Base-by-base conservation (phyloP, 208 protist genomes). In the Acanthamoeba healyi region DNA sequence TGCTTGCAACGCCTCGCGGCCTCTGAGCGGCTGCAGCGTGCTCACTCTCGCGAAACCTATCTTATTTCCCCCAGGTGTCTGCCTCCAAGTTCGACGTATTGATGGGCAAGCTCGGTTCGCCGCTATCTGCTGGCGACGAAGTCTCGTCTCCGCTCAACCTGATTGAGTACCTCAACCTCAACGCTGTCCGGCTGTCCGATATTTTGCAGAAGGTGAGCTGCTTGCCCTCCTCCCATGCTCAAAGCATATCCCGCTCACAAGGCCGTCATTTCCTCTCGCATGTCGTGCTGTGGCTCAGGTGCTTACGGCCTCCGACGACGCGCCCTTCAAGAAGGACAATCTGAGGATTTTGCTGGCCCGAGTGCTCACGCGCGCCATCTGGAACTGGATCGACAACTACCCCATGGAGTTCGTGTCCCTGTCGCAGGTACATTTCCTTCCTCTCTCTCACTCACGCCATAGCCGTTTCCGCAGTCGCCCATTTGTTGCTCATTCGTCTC, bases 311-410 rank as follows among this genome's bases (percentile, higher is more conserved):
- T 40, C 72, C 0, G 40, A 82, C 19, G 94, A 79, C 4, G 49
- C 34, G 22, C 42, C 86, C 12, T 94, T 94, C 40, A 95, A 95
- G 56, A 95, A 95, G 24, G 94, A 95, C 15, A 81, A 86, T 49
- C 94, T 87, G 34, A 77, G 91, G 58, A 74, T 94, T 14, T 70
- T 95, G 22, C 38, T 95, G 10, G 72, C 86, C 38, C 94, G 94
- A 12, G 94, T 94, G 4, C 36, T 95, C 36, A 86, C 63, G 24
- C 87, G 91, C 17, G 94, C 94, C 51, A 92, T 95, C 38, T 95
- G 94, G 94, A 94, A 93, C 74, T 95, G 94, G 94, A 95, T 95
- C 26, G 94, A 95, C 54, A 93, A 95, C 40, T 95, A 95, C 44
- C 94, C 94, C 42, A 95, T 95, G 94, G 94, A 95, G 9, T 95